These are phyloP conservation scores for Astrothelium subdiscretum DNA, from an alignment of 495 filamentous ascomycete species.

Conservation along the genomic window DNA sequence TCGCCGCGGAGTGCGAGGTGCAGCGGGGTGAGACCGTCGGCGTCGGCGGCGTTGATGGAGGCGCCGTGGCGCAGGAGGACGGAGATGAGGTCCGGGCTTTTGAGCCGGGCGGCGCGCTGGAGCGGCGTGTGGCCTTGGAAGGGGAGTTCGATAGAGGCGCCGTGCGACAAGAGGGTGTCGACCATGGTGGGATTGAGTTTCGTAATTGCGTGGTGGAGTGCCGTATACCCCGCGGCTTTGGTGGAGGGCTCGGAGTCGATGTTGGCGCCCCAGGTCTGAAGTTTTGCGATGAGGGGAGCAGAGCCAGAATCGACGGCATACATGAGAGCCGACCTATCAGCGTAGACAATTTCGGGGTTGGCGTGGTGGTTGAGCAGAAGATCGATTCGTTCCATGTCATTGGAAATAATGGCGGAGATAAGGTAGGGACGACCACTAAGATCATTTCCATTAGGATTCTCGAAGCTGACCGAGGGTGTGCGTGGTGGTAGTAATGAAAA, in stretches of 20 bases:
- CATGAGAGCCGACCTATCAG: not conserved
- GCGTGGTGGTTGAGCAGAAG: slow-evolving; percentile 4
- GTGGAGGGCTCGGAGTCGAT: not conserved
- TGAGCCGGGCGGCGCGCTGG: slow-evolving; percentile 12
- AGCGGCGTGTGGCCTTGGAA: slow-evolving; percentile 11
- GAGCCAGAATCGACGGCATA: not conserved
- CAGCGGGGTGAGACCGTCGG: slow-evolving; percentile 15
- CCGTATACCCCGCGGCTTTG: not conserved
- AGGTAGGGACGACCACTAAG: not conserved
- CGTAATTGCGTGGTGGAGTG: not conserved
- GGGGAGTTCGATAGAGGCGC: not conserved
- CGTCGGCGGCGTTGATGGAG: slow-evolving; percentile 8
- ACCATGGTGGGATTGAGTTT: not conserved
- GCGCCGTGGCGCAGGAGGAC: slow-evolving; percentile 8
- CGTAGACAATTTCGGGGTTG: not conserved
- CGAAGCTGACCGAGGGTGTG: not conserved
- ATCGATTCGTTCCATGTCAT: slow-evolving; percentile 1
- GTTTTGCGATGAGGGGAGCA: not conserved
- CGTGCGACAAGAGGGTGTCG: not conserved
- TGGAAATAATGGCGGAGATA: slow-evolving; percentile 3
- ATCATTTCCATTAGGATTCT: not conserved
- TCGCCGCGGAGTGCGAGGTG: slow-evolving; percentile 15
- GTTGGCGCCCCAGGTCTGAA: not conserved
- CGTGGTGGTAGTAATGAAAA: not conserved
- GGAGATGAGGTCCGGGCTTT: not conserved